phyloP scores from a whole-genome alignment of 2,329 filamentous ascomycete genomes.

The Xylariales sp. region DNA sequence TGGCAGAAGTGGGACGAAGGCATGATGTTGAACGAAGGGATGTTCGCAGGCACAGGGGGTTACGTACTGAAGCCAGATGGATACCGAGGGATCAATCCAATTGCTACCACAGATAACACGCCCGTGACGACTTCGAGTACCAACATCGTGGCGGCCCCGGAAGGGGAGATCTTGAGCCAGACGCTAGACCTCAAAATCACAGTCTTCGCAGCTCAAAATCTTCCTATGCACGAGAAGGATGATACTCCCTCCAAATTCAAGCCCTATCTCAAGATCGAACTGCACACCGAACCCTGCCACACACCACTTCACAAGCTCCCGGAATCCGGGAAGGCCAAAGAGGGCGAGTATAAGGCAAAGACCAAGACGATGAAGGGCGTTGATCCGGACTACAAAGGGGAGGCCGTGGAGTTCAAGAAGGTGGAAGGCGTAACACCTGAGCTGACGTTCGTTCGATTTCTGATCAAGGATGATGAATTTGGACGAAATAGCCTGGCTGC shows the following conservation, averaged over 20 bases:
- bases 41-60: slow-evolving; percentile 80
- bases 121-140: slow-evolving; percentile 21
- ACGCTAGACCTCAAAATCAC: slow-evolving; percentile 67
- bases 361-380: slow-evolving; percentile 55
- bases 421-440: slow-evolving; percentile 59
- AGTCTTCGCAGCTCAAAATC: slow-evolving; percentile 70
- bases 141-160: slow-evolving; percentile 11
- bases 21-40: slow-evolving; percentile 93
- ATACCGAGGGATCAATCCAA: slow-evolving; percentile 32
- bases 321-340: slow-evolving; percentile 49
- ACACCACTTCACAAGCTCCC: slow-evolving; percentile 18
- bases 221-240: slow-evolving; percentile 59
- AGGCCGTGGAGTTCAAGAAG: slow-evolving; percentile 52
- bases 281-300: slow-evolving; percentile 64
- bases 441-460: slow-evolving; percentile 73
- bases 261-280: slow-evolving; percentile 77
- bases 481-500: slow-evolving; percentile 73
- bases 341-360: slow-evolving; percentile 53
- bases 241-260: slow-evolving; percentile 54
- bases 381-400: slow-evolving; percentile 58
- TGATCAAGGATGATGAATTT: slow-evolving; percentile 82
- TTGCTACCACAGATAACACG: slow-evolving; percentile 10
- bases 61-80: slow-evolving; percentile 80
- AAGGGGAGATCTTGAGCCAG: slow-evolving; percentile 39
- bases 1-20: slow-evolving; percentile 90